Base-by-base conservation (phyloP, 1,284 basidiomycete species). In the Pisolithus thermaeus region DNA sequence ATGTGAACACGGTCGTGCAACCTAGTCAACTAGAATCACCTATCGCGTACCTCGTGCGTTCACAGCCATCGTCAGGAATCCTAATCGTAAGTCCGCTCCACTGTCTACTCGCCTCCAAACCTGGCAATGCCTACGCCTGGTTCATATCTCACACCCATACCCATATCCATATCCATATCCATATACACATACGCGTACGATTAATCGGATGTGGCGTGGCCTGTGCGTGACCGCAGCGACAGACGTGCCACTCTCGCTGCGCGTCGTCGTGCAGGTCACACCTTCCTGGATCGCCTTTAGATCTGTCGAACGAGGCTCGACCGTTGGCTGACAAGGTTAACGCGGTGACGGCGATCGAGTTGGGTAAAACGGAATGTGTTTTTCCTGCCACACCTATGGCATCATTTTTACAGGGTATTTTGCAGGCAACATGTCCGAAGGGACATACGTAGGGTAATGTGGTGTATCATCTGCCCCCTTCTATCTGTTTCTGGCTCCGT, bases 391-490 rank as follows among this genome's bases (percentile, higher is more conserved):
- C 41, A 72, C 73, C n/a, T 2, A 70, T 73, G 45, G 73, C 88
- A 27, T 78, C 78, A 12, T 35, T 14, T 1, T 63, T 87, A 48
- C 65, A 77, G 45, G 76, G 83, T 59, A 74, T 81, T 47, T 77
- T 73, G 22, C 73, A 60, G 40, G 87, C 83, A 9, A 70, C 71
- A 6, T 90, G 87, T 64, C 60, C 73, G 3, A 81, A 81, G 58
- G 85, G 86, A 12, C 87, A 90, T 67, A 66, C 64, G 36, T 88
- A 85, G 85, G 67, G 84, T 87, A 60, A 51, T 52, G 56, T 35
- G 32, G 32, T 35, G 32, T 35, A 35, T 14, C 14, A 5, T 14
- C 5, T 12, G 14, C 6, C 32, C 32, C 16, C 32, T 35, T 35
- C 32, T 6, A 14, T 12, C 32, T 1, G 32, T 35, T 35, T 35